Conservation (phyloP, 306 rosid species). For the Inga leiocalycina region DNA sequence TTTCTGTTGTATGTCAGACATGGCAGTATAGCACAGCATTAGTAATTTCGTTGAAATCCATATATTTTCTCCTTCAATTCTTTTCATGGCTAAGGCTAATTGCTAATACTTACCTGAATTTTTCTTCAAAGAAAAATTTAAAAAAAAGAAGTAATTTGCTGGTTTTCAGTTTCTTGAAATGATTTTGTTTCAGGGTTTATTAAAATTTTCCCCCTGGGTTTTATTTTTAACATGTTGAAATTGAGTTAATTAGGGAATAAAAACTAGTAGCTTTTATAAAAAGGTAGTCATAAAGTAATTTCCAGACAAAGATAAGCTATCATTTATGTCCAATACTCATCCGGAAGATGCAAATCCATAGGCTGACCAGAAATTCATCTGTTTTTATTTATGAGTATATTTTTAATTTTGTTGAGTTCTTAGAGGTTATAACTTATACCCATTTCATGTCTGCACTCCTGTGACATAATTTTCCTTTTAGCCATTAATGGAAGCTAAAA, state of each 20-base stretch:
- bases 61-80: neutral
- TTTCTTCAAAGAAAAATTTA: neutral
- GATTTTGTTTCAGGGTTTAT: neutral
- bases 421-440: neutral
- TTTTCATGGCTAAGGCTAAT: neutral
- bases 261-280: neutral
- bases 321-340: neutral
- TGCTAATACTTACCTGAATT: neutral
- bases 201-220: neutral
- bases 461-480: neutral
- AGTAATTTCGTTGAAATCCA: neutral
- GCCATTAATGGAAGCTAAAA: neutral
- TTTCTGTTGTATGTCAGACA: neutral
- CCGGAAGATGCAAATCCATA: neutral
- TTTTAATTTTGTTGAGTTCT: neutral
- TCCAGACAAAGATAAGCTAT: neutral
- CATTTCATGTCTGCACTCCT: neutral
- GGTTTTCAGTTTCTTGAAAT: neutral
- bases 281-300: neutral
- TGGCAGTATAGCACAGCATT: neutral
- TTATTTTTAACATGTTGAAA: neutral
- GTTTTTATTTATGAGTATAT: neutral
- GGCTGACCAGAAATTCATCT: neutral
- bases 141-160: neutral
- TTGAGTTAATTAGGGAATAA: neutral